These are phyloP conservation scores for Eucalyptus pumila DNA, from an alignment of 345 rosid species.

Conservation along the genomic window DNA sequence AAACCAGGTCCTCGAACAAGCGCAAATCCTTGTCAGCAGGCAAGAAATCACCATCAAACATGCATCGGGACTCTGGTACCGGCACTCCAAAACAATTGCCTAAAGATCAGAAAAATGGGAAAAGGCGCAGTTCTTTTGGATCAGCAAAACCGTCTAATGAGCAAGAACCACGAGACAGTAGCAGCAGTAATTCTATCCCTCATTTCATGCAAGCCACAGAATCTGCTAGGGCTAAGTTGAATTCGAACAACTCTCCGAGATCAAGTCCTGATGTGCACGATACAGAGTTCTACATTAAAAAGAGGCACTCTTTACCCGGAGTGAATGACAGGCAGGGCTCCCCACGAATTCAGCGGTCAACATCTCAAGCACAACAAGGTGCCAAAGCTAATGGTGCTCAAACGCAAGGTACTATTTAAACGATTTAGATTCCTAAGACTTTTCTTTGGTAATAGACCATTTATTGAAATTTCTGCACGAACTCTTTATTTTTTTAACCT, in stretches of 20 bases:
- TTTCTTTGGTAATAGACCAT: background rate
- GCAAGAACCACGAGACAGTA: conserved; percentile 66
- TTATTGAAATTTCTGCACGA: background rate
- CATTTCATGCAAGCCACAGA: conserved; percentile 94
- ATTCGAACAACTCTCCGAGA: conserved; percentile 74
- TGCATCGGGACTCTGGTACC: conserved; percentile 36
- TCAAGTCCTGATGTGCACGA: conserved; percentile 92
- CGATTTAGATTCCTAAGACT: background rate
- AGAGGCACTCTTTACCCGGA: conserved; percentile 84
- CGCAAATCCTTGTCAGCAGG: conserved; percentile 34
- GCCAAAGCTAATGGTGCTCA: conserved; percentile 39
- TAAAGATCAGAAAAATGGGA: conserved; percentile 53
- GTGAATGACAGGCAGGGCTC: conserved; percentile 85
- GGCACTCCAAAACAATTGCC: conserved; percentile 37
- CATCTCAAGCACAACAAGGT: conserved; percentile 51
- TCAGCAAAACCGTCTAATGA: conserved; percentile 30
- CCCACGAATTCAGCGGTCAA: conserved; percentile 60
- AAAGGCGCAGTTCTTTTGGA: conserved; percentile 61
- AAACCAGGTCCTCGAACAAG: conserved; percentile 42
- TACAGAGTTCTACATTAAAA: conserved; percentile 55
- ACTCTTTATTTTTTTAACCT: background rate
- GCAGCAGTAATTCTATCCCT: conserved; percentile 67
- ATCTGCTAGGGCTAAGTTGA: conserved; percentile 85
- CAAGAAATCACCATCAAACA: conserved; percentile 51
- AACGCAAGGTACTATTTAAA: conserved; percentile 21